Conservation (phyloP, 495 filamentous ascomycete species). For the Penicillium lagena region DNA sequence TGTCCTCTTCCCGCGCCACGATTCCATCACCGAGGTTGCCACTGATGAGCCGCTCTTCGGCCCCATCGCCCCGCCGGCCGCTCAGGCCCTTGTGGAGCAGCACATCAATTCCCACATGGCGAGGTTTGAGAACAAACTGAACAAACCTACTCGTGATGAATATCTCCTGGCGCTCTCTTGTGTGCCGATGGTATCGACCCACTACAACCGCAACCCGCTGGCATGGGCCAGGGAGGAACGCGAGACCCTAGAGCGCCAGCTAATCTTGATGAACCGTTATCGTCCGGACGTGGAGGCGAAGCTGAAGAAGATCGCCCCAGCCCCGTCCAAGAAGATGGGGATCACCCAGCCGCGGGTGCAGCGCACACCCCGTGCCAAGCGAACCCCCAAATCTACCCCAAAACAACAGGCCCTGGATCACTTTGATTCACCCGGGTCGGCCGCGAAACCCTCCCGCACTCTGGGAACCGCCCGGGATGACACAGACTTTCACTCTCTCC, state of each 20-base stretch:
- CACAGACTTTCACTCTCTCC: slow-evolving; percentile 73
- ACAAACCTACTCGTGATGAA: slow-evolving; percentile 62
- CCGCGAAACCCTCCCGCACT: slow-evolving; percentile 32
- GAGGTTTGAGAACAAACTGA: slow-evolving; percentile 45
- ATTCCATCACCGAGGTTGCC: slow-evolving; percentile 33
- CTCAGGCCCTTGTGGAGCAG: slow-evolving; percentile 52
- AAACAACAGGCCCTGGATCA: slow-evolving; percentile 40
- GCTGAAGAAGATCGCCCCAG: slow-evolving; percentile 44
- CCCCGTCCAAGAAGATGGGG: slow-evolving; percentile 27
- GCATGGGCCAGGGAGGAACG: slow-evolving; percentile 60
- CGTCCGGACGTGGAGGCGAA: slow-evolving; percentile 23
- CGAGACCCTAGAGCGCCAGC: slow-evolving; percentile 47
- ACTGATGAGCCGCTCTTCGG: slow-evolving; percentile 53
- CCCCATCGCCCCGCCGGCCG: slow-evolving; percentile 34
- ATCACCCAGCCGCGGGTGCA: slow-evolving; percentile 23
- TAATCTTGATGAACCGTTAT: slow-evolving; percentile 39
- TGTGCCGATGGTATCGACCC: slow-evolving; percentile 54
- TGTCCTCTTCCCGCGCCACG: slow-evolving; percentile 51
- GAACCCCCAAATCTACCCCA: slow-evolving; percentile 40
- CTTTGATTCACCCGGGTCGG: slow-evolving; percentile 33
- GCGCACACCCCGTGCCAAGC: slow-evolving; percentile 35
- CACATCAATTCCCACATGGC: slow-evolving; percentile 62
- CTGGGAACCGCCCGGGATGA: slow-evolving; percentile 68
- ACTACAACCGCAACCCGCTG: slow-evolving; percentile 51
- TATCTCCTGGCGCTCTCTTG: slow-evolving; percentile 64